Base-by-base conservation (phyloP, 2,329 filamentous ascomycete genomes). In the Pyrenophora tritici-repentis region DNA sequence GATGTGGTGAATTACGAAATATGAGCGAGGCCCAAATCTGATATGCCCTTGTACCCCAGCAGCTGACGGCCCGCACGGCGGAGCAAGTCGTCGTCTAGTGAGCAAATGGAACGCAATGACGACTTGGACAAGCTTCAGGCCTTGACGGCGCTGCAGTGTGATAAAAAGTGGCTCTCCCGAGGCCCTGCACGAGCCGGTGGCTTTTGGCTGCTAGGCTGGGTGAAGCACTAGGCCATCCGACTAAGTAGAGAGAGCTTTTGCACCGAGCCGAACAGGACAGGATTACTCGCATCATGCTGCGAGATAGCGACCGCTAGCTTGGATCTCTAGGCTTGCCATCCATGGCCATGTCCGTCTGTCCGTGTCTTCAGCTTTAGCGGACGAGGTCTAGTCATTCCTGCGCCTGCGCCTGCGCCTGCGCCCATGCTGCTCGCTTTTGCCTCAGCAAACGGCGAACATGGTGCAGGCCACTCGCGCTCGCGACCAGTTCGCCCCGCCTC, bases 261-360 rank as follows among this genome's bases (percentile, higher is more conserved):
- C 43, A 39, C 38, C 49, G 39, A 31, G 33, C 49, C 43, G 48
- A 51, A 32, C 48, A 22, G 48, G 47, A 36, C 50, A 59, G 54
- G 50, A 67, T 63, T 59, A 61, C 60, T 60, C 62, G 65, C 65
- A 63, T 48, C 49, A 57, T 54, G 50, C 47, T 43, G 47, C 50
- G 37, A 49, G 57, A 68, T 65, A 63, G 65, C 58, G 42, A 62
- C 64, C 59, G 51, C 58, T 56, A 56, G 57, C 48, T 29, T 47
- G 48, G 35, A 50, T 53, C 63, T 58, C 53, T 59, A 52, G 64
- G 56, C 57, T 50, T 47, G 52, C 59, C 58, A 55, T 54, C 50
- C 54, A 7, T 9, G 6, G 6, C 22, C 6, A 2, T 9, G 6
- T 9, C 22, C 22, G 6, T 24, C 22, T 24, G 6, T 6, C 22